These are phyloP conservation scores for Pyrrhoderma noxium DNA, from an alignment of 1,284 basidiomycete genomes.

Conservation along the genomic window DNA sequence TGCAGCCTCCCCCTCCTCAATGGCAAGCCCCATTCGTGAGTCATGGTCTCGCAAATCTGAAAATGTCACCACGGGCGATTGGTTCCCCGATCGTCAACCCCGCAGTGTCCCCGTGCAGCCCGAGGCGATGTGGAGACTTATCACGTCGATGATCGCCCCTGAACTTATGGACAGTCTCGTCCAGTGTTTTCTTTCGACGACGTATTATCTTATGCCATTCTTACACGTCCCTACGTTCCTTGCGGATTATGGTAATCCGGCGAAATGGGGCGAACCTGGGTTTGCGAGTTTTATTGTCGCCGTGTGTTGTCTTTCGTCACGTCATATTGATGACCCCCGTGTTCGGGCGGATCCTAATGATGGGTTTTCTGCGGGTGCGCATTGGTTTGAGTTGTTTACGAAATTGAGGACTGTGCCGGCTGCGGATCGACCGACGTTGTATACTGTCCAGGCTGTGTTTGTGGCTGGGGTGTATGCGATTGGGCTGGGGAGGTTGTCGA, in stretches of 20 bases:
- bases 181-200: slow-evolving; percentile 78
- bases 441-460: slow-evolving; percentile 83
- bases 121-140: slow-evolving; percentile 64
- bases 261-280: slow-evolving; percentile 89
- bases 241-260: slow-evolving; percentile 82
- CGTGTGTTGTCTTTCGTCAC: slow-evolving; percentile 80
- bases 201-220: slow-evolving; percentile 87
- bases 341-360: slow-evolving; percentile 75
- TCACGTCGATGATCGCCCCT: slow-evolving; percentile 71
- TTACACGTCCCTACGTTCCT: slow-evolving; percentile 85
- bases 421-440: slow-evolving; percentile 81
- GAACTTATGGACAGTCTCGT: slow-evolving; percentile 87
- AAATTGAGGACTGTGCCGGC: slow-evolving; percentile 78
- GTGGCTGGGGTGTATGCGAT: slow-evolving; percentile 85
- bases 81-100: slow-evolving; percentile 74
- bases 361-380: slow-evolving; percentile 78
- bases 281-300: slow-evolving; percentile 88
- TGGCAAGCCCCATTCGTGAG: slow-evolving; percentile 21
- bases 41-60: slow-evolving; percentile 25
- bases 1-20: slow-evolving; percentile 18
- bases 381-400: slow-evolving; percentile 83
- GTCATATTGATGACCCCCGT: slow-evolving; percentile 84
- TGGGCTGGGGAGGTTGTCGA: slow-evolving; percentile 80
- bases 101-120: slow-evolving; percentile 73
- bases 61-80: slow-evolving; percentile 36